phyloP scores from a whole-genome alignment of 768 basidiomycete genomes.

The Boletus edulis region DNA sequence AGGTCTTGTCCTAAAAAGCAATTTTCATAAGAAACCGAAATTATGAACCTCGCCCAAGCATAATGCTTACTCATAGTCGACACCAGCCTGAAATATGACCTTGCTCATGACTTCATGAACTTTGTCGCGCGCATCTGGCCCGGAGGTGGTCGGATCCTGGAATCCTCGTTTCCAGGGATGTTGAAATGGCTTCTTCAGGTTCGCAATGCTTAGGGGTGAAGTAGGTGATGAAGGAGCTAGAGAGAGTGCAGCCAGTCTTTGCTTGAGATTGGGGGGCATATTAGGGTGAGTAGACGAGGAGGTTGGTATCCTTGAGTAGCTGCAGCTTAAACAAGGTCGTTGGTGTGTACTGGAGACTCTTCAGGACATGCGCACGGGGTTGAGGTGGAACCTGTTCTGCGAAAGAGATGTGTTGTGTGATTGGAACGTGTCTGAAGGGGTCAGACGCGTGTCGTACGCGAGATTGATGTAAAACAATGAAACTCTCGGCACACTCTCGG shows the following conservation, averaged over 20 bases:
- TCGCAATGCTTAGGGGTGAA: slow-evolving; percentile 26
- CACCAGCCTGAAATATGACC: slow-evolving; percentile 86
- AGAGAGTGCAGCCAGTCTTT: slow-evolving; percentile 63
- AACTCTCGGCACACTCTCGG: background rate
- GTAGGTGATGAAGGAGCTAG: slow-evolving; percentile 51
- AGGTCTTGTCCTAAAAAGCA: slow-evolving; percentile 64
- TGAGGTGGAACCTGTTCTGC: background rate
- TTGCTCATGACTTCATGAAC: slow-evolving; percentile 65
- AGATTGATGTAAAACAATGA: background rate
- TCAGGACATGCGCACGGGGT: slow-evolving; percentile 13
- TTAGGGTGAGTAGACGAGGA: background rate
- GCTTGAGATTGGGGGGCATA: slow-evolving; percentile 53
- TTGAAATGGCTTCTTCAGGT: slow-evolving; percentile 41
- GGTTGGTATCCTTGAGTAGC: background rate
- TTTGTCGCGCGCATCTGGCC: slow-evolving; percentile 36
- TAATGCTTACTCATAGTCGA: slow-evolving; percentile 77
- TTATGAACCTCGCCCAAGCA: background rate
- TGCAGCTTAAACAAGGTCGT: background rate
- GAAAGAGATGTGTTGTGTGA: slow-evolving; percentile 1
- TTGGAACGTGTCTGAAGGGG: slow-evolving; percentile 3
- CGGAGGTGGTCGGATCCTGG: slow-evolving; percentile 23
- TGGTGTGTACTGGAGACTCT: background rate
- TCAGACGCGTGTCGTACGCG: background rate
- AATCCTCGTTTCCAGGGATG: slow-evolving; percentile 51
- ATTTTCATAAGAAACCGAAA: slow-evolving; percentile 17